Evolutionary conservation across 2,329 filamentous ascomycete species (phyloP).

Genomic region (Calonectria pteridis): DNA sequence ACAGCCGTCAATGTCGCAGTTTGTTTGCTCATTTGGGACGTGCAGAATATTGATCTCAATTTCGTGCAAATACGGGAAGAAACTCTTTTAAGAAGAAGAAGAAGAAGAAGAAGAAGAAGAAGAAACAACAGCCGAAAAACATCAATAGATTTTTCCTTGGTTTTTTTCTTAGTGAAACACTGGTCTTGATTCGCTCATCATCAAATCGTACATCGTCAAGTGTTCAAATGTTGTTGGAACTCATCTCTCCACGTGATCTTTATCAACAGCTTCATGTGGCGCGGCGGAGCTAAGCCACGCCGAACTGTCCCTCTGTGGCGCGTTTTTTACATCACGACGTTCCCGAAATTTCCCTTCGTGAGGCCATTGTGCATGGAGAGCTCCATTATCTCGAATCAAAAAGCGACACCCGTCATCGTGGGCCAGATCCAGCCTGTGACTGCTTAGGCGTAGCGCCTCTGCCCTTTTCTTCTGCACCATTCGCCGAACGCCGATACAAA

Average conservation of each 20-base stretch:
- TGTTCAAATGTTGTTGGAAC: not conserved
- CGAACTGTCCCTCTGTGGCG: slow-evolving; percentile 33
- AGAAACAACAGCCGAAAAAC: not conserved
- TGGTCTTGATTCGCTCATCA: not conserved
- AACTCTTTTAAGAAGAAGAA: not conserved
- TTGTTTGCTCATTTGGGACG: not conserved
- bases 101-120: not conserved
- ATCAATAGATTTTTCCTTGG: too few relatives aligned
- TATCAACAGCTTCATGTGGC: slow-evolving; percentile 24
- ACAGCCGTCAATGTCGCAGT: not conserved
- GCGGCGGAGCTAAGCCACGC: slow-evolving; percentile 8
- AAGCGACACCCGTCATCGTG: not conserved
- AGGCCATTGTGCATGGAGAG: slow-evolving; percentile 22
- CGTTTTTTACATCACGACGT: slow-evolving; percentile 38
- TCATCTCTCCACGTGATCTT: slow-evolving; percentile 15
- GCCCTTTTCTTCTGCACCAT: slow-evolving; percentile 18
- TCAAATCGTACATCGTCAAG: not conserved
- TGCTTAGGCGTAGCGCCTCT: slow-evolving; percentile 25
- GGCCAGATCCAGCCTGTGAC: slow-evolving; percentile 19
- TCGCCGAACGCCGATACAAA: slow-evolving; percentile 25
- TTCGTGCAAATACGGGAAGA: not conserved
- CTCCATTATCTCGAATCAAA: slow-evolving; percentile 23
- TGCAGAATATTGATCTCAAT: not conserved
- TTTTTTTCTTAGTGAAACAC: not conserved
- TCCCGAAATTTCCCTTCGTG: slow-evolving; percentile 32